Conservation (phyloP, 768 basidiomycete species). For the Clitopilus passeckerianus region DNA sequence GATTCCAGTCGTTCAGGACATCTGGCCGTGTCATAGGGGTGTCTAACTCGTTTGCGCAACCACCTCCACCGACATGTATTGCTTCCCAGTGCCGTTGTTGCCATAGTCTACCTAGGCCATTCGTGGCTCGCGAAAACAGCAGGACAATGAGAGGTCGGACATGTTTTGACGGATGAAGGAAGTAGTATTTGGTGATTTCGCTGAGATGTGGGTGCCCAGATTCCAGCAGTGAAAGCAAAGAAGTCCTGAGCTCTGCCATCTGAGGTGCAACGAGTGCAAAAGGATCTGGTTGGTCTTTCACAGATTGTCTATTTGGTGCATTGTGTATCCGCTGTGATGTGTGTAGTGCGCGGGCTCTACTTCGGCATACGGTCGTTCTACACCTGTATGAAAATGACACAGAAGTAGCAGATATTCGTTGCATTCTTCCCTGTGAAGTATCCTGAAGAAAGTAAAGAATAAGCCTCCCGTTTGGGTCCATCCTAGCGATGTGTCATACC, state of each 20-base stretch:
- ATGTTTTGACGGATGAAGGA: conserved; percentile 85
- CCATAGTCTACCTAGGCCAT: conserved; percentile 74
- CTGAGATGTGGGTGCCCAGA: conserved; percentile 81
- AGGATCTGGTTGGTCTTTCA: conserved; percentile 40
- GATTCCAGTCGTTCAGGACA: conserved; percentile 90
- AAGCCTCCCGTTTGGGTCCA: no score
- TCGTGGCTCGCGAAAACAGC: conserved; percentile 84
- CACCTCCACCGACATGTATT: conserved; percentile 41
- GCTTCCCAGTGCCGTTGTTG: conserved; percentile 50
- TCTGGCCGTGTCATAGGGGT: conserved; percentile 65
- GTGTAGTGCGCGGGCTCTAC: background rate
- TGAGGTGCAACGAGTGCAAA: conserved; percentile 64
- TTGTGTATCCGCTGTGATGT: background rate
- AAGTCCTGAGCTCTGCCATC: conserved; percentile 60
- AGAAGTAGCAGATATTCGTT: background rate
- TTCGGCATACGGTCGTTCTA: background rate
- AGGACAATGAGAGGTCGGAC: conserved; percentile 85
- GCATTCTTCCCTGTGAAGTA: background rate
- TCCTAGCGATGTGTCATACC: no score
- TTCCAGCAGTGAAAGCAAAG: conserved; percentile 69
- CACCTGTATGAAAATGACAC: background rate
- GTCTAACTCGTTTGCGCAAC: conserved; percentile 57
- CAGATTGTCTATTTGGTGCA: background rate
- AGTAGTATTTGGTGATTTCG: conserved; percentile 90
- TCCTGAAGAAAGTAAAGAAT: no score